Conservation (phyloP, 768 basidiomycete species). For the Leccinum barrowsii region DNA sequence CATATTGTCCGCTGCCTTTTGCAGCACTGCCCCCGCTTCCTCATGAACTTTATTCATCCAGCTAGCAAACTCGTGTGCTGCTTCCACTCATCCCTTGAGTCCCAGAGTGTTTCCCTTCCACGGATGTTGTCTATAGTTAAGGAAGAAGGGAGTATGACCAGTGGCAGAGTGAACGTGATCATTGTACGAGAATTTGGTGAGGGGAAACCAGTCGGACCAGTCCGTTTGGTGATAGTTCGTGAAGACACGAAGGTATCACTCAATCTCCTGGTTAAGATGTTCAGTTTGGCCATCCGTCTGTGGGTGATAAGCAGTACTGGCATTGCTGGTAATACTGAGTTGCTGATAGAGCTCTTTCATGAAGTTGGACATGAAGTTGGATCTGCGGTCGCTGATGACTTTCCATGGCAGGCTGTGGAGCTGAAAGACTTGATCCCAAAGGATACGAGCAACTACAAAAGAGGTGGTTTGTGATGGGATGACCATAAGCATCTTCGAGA, state of each 20-base stretch:
- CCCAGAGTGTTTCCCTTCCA: neutral
- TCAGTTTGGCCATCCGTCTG: neutral
- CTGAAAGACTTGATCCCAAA: neutral
- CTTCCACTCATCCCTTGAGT: neutral
- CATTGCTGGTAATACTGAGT: neutral
- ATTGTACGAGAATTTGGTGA: neutral
- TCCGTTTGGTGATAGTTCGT: neutral
- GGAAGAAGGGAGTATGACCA: neutral
- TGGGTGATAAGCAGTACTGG: neutral
- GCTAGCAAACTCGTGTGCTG: too few relatives aligned
- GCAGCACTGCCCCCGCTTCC: too few relatives aligned
- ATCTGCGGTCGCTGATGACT: neutral
- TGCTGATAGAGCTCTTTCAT: neutral
- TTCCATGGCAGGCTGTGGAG: neutral
- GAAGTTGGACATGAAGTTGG: neutral
- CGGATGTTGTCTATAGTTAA: neutral
- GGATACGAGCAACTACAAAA: too few relatives aligned
- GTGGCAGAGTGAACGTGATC: neutral
- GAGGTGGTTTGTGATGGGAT: too few relatives aligned
- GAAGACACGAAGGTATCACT: neutral
- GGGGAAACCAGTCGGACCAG: neutral
- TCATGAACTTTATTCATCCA: too few relatives aligned
- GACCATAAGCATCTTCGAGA: too few relatives aligned
- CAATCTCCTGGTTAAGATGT: neutral
- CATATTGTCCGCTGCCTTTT: too few relatives aligned